Conservation (phyloP, 495 filamentous ascomycete species). For the Annulohypoxylon bovei region DNA sequence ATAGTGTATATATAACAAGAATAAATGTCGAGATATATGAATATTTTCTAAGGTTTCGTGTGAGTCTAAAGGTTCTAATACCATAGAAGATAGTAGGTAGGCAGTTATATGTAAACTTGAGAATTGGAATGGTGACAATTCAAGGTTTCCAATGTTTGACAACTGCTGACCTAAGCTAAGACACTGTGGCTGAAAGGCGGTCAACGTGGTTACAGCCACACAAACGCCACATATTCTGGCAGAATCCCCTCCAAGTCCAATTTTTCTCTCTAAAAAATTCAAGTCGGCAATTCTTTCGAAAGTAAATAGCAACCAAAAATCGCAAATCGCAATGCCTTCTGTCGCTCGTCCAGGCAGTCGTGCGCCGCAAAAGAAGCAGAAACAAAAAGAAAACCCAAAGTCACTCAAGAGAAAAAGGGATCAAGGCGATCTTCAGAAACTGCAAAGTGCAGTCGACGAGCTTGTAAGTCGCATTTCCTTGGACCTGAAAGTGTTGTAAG, state of each 20-base stretch:
- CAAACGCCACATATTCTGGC: conserved; percentile 19
- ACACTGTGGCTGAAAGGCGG: conserved; percentile 26
- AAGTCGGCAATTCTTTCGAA: not conserved
- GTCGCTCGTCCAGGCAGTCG: conserved; percentile 12
- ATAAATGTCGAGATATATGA: not conserved
- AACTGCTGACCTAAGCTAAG: not conserved
- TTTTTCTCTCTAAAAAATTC: conserved; percentile 33
- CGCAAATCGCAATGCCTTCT: conserved; percentile 28
- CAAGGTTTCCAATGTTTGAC: not conserved
- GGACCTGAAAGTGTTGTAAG: not conserved
- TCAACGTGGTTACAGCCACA: conserved; percentile 19
- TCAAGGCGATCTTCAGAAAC: conserved; percentile 66
- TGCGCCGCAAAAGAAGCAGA: conserved; percentile 35
- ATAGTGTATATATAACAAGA: not conserved
- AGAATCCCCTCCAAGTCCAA: conserved; percentile 41
- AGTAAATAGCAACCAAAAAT: conserved; percentile 7
- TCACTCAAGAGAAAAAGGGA: conserved; percentile 58
- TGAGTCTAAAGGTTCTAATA: no score
- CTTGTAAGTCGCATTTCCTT: conserved; percentile 44
- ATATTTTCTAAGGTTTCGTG: not conserved
- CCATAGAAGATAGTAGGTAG: no score
- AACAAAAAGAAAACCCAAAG: conserved; percentile 48
- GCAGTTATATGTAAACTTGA: not conserved
- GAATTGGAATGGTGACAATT: not conserved
- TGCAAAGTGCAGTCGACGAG: conserved; percentile 57